Percentiles rank a stretch among this genome's conserved stretches.
phyloP scores from a whole-genome alignment of 306 rosid genomes.

The Medicago truncatula region DNA sequence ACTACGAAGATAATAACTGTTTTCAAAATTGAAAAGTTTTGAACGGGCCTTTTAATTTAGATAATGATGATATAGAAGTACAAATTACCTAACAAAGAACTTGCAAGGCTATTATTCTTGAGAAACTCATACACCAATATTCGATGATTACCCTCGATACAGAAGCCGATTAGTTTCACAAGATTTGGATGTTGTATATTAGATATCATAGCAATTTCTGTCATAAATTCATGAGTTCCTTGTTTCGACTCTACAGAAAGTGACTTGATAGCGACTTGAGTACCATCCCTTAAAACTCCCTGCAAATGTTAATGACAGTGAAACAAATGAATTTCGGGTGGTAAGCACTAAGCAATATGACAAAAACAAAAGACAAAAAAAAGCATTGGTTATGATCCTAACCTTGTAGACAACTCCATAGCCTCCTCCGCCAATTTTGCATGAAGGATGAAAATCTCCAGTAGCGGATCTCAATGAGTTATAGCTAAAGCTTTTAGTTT shows the following conservation, averaged over 20 bases:
- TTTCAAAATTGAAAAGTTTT: slow-evolving; percentile 6
- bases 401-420: slow-evolving; percentile 93
- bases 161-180: slow-evolving; percentile 83
- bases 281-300: slow-evolving; percentile 83
- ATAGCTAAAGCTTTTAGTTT: slow-evolving; percentile 58
- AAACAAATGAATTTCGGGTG: slow-evolving; percentile 19
- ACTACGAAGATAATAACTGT: too few relatives aligned
- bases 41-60: not conserved
- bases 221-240: slow-evolving; percentile 81
- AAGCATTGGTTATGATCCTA: slow-evolving; percentile 20
- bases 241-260: slow-evolving; percentile 84
- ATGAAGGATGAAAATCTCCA: slow-evolving; percentile 73
- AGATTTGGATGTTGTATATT: slow-evolving; percentile 80
- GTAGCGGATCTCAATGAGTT: slow-evolving; percentile 88
- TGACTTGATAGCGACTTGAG: slow-evolving; percentile 83
- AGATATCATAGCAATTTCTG: slow-evolving; percentile 78
- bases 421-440: slow-evolving; percentile 89
- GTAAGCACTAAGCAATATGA: slow-evolving; percentile 3
- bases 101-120: slow-evolving; percentile 91
- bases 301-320: slow-evolving; percentile 46
- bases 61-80: not conserved
- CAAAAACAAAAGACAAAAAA: not conserved
- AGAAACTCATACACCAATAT: slow-evolving; percentile 80
- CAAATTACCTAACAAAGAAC: slow-evolving; percentile 68
- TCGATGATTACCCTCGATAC: slow-evolving; percentile 72